Base-by-base conservation (phyloP, 306 rosid genomes). In the Senna tora region DNA sequence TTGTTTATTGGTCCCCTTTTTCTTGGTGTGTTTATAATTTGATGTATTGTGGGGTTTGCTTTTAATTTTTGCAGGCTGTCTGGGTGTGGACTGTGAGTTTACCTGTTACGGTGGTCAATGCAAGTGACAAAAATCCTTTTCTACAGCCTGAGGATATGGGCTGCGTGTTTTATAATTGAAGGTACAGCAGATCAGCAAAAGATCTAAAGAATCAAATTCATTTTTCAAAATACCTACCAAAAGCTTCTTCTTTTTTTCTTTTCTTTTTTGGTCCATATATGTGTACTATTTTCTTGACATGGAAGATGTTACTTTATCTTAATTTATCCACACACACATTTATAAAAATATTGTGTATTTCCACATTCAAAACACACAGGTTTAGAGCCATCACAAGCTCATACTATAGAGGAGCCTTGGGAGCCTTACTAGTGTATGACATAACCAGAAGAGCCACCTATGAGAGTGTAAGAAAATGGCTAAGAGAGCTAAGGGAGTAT, bases 61-160 rank as follows among this genome's bases (percentile, higher is more conserved):
- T 56, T 71, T 14, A 12, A 32, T 52, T 65, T 12, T 61, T 84
- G 64, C 87, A 94, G 99, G 97, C 97, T 74, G 88, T 87, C 61
- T 94, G 99, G 99, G 97, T 94, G 54, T 94, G 99, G 97, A 43
- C 93, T 22, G 99, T 94, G 77, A 91, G 97, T 79, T 89, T 91
- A 76, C 99, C 97, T 20, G 88, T 91, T 45, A 94, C 97, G 1
- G 65, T 94, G 47, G 96, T 89, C 51, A 94, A 94, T 86, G 88
- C 97, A 50, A 89, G 90, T 72, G 67, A 73, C 83, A 76, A 81
- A 69, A 85, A 77, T 56, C 95, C 99, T 62, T 74, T 80, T 41
- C 62, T 88, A n/a, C 81, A 78, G 61, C 71, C 86, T 74, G 89
- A 32, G 5, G 99, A 91, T 81, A 76, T 91, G 99, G 99, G 59